Conservation (phyloP, 164 flowering plant species). For the Vitis vinifera region ASM3070453v1 NC_081815.1:1429501-1430000, state of each 20-base stretch:
- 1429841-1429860: not conserved
- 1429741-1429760: not conserved
- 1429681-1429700: not conserved
- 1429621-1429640: not conserved
- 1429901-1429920: not conserved
- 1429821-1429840: not conserved
- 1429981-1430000: conserved; percentile 55
- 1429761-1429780: not conserved
- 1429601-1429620: not conserved
- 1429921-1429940: not conserved
- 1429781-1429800: not conserved
- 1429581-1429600: not conserved
- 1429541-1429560: not conserved
- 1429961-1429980: conserved; percentile 47
- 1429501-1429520: not conserved
- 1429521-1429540: not conserved
- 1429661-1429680: not conserved
- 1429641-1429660: not conserved
- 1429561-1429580: not conserved
- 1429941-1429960: conserved; percentile 33
- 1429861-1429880: not conserved
- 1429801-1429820: not conserved
- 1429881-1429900: not conserved
- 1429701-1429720: not conserved
- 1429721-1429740: not conserved